Base-by-base conservation (phyloP, 495 filamentous ascomycete genomes). In the Chaetomium tenue region DNA sequence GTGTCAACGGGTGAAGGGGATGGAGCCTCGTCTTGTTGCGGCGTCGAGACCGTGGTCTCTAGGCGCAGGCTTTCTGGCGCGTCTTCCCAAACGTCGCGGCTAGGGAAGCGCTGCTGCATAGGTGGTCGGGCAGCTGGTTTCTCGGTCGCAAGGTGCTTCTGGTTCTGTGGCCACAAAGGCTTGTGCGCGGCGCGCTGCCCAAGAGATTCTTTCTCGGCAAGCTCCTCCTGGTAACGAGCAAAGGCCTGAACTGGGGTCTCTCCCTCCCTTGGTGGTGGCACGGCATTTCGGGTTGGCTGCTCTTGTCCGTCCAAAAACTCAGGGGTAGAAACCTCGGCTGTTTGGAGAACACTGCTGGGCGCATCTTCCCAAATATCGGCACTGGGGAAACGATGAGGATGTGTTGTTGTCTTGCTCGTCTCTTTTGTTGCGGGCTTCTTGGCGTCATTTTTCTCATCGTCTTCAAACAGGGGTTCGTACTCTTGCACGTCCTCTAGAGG, bases 321-420 rank as follows among this genome's bases (percentile, higher is more conserved):
- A 3, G 93, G 92, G 0, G 89, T 92, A 7, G 90, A 88, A 15
- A 99, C 93, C 61, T 89, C 93, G 22, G 94, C 86, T 37, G 90
- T 86, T 63, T 91, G 87, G 68, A 93, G 88, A 53, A 91, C 80
- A 77, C 90, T 93, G 76, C 88, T 90, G 5, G 94, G 94, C 0
- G 92, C 89, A 76, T 99, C 94, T 74, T 99, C 94, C 94, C 94
- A 99, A 44, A 97, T 85, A 72, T 99, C 94, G 66, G 89, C 86
- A 73, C 92, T 96, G 0, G 94, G 94, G 77, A 98, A 98, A 53
- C 89, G 85, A 55, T 91, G 90, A 71, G 85, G 84, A 64, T 84
- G 82, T 54, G 89, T 86, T 54, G 89, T 86, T 25, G 83, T 79
- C 12, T 85, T 81, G 50, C 82, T 67, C 20, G 87, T 78, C 37